phyloP scores from a whole-genome alignment of 1,139 yeast species.

The Candida tropicalis region DNA sequence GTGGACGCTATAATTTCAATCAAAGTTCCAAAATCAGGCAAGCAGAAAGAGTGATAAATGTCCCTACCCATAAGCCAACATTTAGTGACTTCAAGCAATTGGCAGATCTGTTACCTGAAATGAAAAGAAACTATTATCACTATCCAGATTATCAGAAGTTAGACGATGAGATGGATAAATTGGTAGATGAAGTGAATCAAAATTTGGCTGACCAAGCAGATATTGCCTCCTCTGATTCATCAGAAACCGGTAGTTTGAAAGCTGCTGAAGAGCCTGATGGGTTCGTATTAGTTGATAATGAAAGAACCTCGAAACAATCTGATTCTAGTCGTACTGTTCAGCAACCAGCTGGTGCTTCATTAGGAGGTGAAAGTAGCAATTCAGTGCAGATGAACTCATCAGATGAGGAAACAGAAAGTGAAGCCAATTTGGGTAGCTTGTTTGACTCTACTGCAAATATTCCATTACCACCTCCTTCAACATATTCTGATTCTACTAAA shows the following conservation, averaged over 20 bases:
- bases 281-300: conserved; percentile 24
- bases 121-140: conserved; percentile 36
- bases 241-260: conserved; percentile 12
- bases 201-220: conserved; percentile 10
- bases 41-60: conserved; percentile 20
- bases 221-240: conserved; percentile 5
- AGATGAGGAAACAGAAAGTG: conserved; percentile 25
- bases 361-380: conserved; percentile 1
- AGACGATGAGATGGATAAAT: conserved; percentile 23
- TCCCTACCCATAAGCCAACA: conserved; percentile 37
- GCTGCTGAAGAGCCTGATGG: conserved; percentile 22
- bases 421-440: conserved; percentile 24
- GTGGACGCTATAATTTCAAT: conserved; percentile 12
- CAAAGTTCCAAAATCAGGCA: conserved; percentile 8
- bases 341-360: conserved; percentile 5
- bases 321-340: too few species aligned
- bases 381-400: conserved; percentile 14
- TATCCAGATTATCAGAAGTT: conserved; percentile 24
- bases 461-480: conserved; percentile 21
- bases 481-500: conserved; percentile 23
- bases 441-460: conserved; percentile 33
- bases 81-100: conserved; percentile 30
- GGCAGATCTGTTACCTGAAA: conserved; percentile 30
- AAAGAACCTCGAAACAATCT: conserved; percentile 5
- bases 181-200: conserved; percentile 18